These are phyloP conservation scores for Apiospora arundinis DNA, from an alignment of 2,329 filamentous ascomycete species.

Conservation along the genomic window DNA sequence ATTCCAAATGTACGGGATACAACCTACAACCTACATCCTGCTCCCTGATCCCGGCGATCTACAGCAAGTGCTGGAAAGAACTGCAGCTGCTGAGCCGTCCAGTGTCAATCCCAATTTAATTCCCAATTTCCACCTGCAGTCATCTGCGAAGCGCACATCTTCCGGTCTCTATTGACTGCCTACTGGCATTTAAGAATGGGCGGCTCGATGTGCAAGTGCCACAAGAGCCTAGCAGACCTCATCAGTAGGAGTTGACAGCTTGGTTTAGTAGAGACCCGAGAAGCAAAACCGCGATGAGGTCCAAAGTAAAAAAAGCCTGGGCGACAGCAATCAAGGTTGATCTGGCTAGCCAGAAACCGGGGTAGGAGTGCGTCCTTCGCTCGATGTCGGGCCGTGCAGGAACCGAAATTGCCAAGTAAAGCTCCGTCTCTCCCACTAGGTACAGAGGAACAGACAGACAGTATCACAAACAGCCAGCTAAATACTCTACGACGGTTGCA, in stretches of 20 bases:
- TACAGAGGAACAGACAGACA: neutral
- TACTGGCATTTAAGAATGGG: neutral
- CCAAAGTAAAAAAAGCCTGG: neutral
- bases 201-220: neutral
- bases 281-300: neutral
- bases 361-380: neutral
- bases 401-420: slow-evolving; percentile 1
- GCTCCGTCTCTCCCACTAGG: neutral
- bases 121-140: neutral
- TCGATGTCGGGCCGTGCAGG: neutral
- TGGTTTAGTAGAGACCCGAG: neutral
- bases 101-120: slow-evolving; percentile 7
- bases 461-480: neutral
- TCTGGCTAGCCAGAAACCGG: neutral
- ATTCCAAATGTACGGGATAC: neutral
- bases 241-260: neutral
- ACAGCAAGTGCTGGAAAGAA: neutral
- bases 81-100: neutral
- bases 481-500: neutral
- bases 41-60: neutral
- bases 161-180: neutral
- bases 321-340: neutral
- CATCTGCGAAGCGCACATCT: neutral
- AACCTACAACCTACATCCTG: neutral
- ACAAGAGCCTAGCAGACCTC: neutral